These are phyloP conservation scores for Dendrobium huoshanense DNA, from an alignment of 106 monocot species.

Conservation along the genomic window DNA sequence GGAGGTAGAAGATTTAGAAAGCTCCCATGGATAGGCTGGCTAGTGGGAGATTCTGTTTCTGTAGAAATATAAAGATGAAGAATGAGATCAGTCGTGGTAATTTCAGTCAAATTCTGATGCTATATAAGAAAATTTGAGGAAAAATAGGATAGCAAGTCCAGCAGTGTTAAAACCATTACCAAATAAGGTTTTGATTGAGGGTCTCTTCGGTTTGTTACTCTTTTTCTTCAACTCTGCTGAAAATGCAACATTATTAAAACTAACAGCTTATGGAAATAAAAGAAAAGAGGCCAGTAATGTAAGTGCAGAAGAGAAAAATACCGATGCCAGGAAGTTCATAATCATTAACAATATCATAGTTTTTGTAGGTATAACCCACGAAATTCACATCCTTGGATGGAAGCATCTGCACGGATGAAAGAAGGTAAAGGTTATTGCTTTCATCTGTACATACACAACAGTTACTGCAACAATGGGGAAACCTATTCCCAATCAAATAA, in stretches of 20 bases:
- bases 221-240: slow-evolving; percentile 73
- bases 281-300: neutral
- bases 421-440: neutral
- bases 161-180: slow-evolving; percentile 25
- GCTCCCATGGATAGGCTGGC: slow-evolving; percentile 9
- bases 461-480: neutral
- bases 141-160: neutral
- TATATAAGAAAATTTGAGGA: neutral
- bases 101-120: too few species aligned
- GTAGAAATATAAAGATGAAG: neutral
- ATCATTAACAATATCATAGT: slow-evolving; percentile 22
- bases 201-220: slow-evolving; percentile 58
- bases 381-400: slow-evolving; percentile 32
- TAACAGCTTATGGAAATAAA: neutral
- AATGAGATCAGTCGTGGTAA: neutral
- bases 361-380: slow-evolving; percentile 27
- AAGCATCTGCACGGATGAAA: slow-evolving; percentile 15
- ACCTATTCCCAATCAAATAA: neutral
- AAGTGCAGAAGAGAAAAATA: neutral
- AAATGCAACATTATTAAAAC: neutral
- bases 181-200: slow-evolving; percentile 73
- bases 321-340: slow-evolving; percentile 24
- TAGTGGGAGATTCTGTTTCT: slow-evolving; percentile 8
- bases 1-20: slow-evolving; percentile 16
- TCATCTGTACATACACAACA: neutral